phyloP scores from a whole-genome alignment of 2,329 filamentous ascomycete species.

The Cytospora piceicola region DNA sequence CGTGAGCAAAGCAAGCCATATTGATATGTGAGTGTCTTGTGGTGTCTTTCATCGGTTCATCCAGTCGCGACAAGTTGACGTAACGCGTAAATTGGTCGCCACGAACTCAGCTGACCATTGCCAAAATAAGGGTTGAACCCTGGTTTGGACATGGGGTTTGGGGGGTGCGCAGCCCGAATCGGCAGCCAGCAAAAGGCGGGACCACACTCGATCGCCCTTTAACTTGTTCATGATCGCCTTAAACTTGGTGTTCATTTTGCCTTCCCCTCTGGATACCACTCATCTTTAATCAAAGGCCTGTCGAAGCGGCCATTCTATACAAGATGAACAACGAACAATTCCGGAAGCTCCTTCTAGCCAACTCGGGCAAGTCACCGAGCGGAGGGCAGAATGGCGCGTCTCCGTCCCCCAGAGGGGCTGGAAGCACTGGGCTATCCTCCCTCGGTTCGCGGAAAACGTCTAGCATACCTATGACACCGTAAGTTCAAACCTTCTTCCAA shows the following conservation, averaged over 20 bases:
- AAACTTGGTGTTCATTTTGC: not conserved
- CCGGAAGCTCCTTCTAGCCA: constrained; percentile 71
- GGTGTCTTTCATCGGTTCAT: not conserved
- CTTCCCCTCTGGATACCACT: not conserved
- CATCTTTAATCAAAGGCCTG: not conserved
- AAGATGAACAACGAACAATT: constrained; percentile 96
- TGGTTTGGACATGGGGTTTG: not conserved
- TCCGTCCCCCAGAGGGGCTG: constrained; percentile 36
- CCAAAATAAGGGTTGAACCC: not conserved
- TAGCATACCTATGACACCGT: constrained; percentile 95
- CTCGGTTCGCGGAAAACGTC: constrained; percentile 79
- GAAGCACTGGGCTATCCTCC: constrained; percentile 42
- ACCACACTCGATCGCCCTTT: not conserved
- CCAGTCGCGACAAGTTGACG: not conserved
- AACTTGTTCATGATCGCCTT: too few species aligned
- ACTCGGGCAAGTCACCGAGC: constrained; percentile 45
- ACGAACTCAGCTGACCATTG: constrained; percentile 18
- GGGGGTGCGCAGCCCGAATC: not conserved
- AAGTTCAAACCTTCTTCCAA: constrained; percentile 42
- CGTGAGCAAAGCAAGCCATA: constrained; percentile 8
- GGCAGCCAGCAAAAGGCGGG: not conserved
- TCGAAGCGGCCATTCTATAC: not conserved
- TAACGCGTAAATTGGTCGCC: constrained; percentile 13
- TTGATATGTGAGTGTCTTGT: constrained; percentile 6
- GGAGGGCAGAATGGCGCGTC: constrained; percentile 52